Evolutionary conservation across 768 basidiomycete genomes (phyloP), one percentile per base, ranked within the genome.

Genomic region (Pulveroboletus sp.): DNA sequence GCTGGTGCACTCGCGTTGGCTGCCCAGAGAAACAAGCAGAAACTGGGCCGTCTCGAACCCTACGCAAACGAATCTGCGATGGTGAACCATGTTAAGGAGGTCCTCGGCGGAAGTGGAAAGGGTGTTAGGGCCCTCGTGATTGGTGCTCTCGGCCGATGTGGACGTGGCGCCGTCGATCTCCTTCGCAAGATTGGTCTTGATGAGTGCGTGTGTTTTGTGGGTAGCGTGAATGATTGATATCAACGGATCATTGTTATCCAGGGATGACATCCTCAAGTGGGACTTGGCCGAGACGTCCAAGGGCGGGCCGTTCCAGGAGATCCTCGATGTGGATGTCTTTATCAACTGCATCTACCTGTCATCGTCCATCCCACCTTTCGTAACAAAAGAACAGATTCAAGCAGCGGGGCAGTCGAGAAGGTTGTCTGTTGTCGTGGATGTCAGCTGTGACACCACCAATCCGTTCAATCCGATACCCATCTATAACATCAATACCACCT

Each of bases 301-400:
- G 72, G 94, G 94, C 25, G 97, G 97, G 2, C 97, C 97, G 0
- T 98, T 97, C 75, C 69, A 80, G 39, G 95, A 98, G 73, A 92
- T 99, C 51, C 79, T 98, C 24, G 91, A 92, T 54, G 95, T 93
- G 54, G 95, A 99, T 72, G 84, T 99, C 60, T 97, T 99, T 63
- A 83, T 98, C 77, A 99, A 99, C 75, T 98, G 97, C 78, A 99
- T 99, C 68, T 98, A 98, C 69, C 85, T 99, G 43, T 84, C 82
- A n/a, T 81, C 84, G 16, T 66, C 75, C 51, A 93, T 95, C 46
- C 91, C 92, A 0, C 72, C 84, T n/a, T 98, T 97, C 68, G 51
- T 97, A 40, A 84, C 84, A 5, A 66, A 71, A 23, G 81, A 87
- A 36, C 80, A 81, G 50, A 86, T 97, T 55, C 69, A 69, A n/a